Base-by-base conservation (phyloP, 1,284 basidiomycete species). In the Naganishia liquefaciens region DNA sequence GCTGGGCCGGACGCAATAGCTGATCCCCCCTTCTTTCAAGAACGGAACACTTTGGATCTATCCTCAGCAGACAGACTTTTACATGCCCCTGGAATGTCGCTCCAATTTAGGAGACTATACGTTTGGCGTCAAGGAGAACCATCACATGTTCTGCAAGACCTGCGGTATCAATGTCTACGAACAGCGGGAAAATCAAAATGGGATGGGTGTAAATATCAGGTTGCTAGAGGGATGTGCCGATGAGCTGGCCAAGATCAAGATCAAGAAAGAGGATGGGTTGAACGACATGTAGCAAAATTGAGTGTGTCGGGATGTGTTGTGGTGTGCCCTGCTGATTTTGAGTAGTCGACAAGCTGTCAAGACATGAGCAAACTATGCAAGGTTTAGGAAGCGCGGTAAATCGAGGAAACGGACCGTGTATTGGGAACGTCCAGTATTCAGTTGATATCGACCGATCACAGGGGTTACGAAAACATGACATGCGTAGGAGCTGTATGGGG, bases 31-130 rank as follows among this genome's bases (percentile, higher is more conserved):
- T 28, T 46, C 11, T 23, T n/a, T n/a, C n/a, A 43, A 69, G 68
- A 69, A 71, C 62, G 70, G 70, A 15, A 54, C 33, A 19, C 43
- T 69, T 7, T 71, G 70, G 70, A 63, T 67, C n/a, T 69, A 69
- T 37, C 70, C 67, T 21, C 19, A 47, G 4, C 65, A 52, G 3
- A 43, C 39, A 2, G 46, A 65, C 33, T 49, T 64, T 42, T 50
- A 62, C 49, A 68, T 65, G 43, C 53, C 60, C n/a, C 58, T 58
- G 2, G 61, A 64, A 1, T 33, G 55, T 33, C n/a, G 30, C 5
- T 25, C 37, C 0, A 42, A 54, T 5, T 39, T 68, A 39, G 46
- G 40, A 10, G 23, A 54, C n/a, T 70, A 70, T 49, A 52, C 43
- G 2, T 70, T 69, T 28, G 63, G 49, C 0, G 37, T 28, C 7